Evolutionary conservation across 148 eudicot genomes (phyloP), one percentile per base, ranked within the genome.

Genomic region (Cornus controversa): DNA sequence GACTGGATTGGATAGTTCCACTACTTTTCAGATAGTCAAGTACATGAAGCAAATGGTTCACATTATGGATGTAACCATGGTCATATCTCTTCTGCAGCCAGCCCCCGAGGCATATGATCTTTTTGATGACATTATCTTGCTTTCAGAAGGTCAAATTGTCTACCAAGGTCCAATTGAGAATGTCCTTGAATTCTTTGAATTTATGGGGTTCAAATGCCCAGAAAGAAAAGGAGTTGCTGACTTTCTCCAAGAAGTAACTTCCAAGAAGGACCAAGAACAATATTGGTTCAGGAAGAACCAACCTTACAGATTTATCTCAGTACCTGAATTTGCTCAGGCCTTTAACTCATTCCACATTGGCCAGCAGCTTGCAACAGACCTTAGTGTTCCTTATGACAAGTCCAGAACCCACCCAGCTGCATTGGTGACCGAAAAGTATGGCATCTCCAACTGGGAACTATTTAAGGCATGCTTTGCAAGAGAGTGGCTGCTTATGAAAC

Each of bases 241-340:
- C 73, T 93, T 91, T 81, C 92, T 93, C 50, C 97, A 91, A 80
- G 97, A 93, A 83, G 93, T 93, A 34, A 91, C 95, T 71, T 93
- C 97, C 50, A 84, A 69, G 77, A 93, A 91, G 71, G 95, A 93
- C 70, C 97, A 91, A 85, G 86, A 87, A 75, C 97, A 93, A 58
- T 93, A 89, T 66, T 93, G 95, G 94, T 82, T 11, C 72, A 87
- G 54, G 67, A 84, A 67, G 29, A 65, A 86, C 54, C 81, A 84
- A 75, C 80, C 86, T 23, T 91, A 91, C 72, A 74, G 47, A 72
- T 91, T 82, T 68, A 72, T 93, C 45, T 81, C 91, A 4, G 87
- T 85, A 10, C 15, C 86, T 15, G 89, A 89, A 54, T 91, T 93
- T 70, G 75, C 83, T 16, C 77, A 85, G 60, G 87, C 84, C 13